Evolutionary conservation across 2,329 filamentous ascomycete species (phyloP).

Genomic region (Aspergillus unguis): DNA sequence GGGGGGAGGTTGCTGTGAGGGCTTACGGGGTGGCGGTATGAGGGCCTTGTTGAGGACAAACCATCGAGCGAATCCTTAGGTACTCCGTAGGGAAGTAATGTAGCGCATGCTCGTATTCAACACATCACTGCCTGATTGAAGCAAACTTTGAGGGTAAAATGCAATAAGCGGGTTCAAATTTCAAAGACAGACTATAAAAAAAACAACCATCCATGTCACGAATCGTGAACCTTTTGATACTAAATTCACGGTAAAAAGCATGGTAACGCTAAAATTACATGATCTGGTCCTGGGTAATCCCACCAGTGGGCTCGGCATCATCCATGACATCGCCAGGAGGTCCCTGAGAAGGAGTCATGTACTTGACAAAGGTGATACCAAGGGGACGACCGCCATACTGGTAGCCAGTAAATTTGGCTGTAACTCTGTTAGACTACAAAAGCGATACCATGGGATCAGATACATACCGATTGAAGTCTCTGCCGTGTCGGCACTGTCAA

Average conservation of each 20-base stretch:
- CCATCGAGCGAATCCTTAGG: background rate
- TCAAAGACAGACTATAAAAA: conserved; percentile 5
- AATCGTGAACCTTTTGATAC: background rate
- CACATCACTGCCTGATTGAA: too few relatives aligned
- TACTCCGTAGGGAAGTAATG: background rate
- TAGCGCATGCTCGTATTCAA: background rate
- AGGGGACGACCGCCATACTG: conserved; percentile 94
- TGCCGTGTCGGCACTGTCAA: conserved; percentile 76
- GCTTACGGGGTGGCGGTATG: conserved; percentile 56
- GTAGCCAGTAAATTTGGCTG: conserved; percentile 93
- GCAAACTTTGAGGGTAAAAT: background rate
- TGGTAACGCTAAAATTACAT: conserved; percentile 59
- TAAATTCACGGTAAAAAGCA: background rate
- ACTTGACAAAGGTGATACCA: conserved; percentile 90
- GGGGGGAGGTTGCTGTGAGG: conserved; percentile 66
- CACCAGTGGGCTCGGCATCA: conserved; percentile 64
- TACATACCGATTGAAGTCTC: conserved; percentile 76
- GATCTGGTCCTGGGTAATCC: conserved; percentile 95
- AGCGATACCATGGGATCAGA: background rate
- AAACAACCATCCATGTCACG: background rate
- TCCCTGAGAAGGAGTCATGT: conserved; percentile 65
- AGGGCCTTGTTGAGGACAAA: background rate
- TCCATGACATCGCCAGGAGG: conserved; percentile 70
- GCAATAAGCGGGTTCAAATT: conserved; percentile 8
- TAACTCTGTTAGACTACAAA: conserved; percentile 8